A percentile compares a stretch with the other conserved stretches of the same genome.
These are phyloP conservation scores for Ochetophila trinervis DNA, from an alignment of 306 rosid genomes.

Conservation along the genomic window DNA sequence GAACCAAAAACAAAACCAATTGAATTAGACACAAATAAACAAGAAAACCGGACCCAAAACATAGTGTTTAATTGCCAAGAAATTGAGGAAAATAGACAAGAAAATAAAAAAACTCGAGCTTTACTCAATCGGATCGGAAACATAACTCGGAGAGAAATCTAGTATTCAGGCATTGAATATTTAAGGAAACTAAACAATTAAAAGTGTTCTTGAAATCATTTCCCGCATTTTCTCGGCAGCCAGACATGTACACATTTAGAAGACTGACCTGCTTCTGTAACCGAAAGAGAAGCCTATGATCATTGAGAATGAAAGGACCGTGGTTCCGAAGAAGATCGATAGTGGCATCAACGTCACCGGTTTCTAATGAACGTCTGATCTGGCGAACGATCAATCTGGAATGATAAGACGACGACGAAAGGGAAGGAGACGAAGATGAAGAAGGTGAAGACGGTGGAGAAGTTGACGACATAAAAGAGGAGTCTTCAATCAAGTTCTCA, in stretches of 20 bases:
- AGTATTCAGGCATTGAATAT: neutral
- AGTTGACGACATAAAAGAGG: slow-evolving; percentile 23
- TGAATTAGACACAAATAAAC: neutral
- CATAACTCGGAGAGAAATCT: neutral
- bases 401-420: slow-evolving; percentile 77
- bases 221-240: slow-evolving; percentile 4
- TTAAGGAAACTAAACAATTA: neutral
- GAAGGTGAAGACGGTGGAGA: slow-evolving; percentile 33
- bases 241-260: slow-evolving; percentile 8
- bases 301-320: slow-evolving; percentile 81
- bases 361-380: slow-evolving; percentile 69
- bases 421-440: slow-evolving; percentile 45
- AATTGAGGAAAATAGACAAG: neutral
- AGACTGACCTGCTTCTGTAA: slow-evolving; percentile 82
- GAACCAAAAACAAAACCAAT: slow-evolving; percentile 2
- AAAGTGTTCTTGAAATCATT: neutral
- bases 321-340: slow-evolving; percentile 69
- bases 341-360: slow-evolving; percentile 68
- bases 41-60: neutral
- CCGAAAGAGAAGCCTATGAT: slow-evolving; percentile 84
- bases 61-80: neutral
- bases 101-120: neutral
- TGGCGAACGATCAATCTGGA: slow-evolving; percentile 75
- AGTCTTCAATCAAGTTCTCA: slow-evolving; percentile 77
- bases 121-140: neutral